Percentiles rank a stretch among this genome's conserved stretches.
Evolutionary conservation across 805 yeast genomes (phyloP).

Genomic region (Yarrowia phangngaensis): DNA sequence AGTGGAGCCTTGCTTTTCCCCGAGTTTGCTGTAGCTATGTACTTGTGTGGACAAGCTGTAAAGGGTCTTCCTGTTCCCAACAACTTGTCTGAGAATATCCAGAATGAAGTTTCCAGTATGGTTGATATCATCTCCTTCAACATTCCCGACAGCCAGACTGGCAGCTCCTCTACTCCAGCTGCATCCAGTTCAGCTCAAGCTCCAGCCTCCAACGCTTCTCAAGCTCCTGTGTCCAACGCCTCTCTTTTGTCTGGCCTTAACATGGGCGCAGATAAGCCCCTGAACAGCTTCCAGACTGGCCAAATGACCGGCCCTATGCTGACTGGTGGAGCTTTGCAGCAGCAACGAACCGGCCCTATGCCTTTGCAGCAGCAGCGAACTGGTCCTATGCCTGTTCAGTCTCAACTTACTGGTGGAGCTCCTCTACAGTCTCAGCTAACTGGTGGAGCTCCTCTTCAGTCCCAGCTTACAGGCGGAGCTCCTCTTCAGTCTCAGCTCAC

Average conservation of each 20-base stretch:
- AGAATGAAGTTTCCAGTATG: slow-evolving; percentile 81
- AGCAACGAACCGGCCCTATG: slow-evolving; percentile 29
- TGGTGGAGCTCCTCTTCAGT: slow-evolving; percentile 31
- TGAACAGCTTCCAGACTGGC: no score
- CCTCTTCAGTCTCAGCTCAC: slow-evolving; percentile 29
- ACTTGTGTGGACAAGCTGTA: slow-evolving; percentile 72
- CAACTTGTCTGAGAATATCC: slow-evolving; percentile 64
- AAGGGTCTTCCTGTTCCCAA: slow-evolving; percentile 76
- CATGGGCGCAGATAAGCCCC: neutral
- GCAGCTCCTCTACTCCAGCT: neutral
- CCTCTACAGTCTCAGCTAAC: slow-evolving; percentile 32
- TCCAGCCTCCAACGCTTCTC: slow-evolving; percentile 9
- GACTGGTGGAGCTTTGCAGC: slow-evolving; percentile 16
- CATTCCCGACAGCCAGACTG: slow-evolving; percentile 53
- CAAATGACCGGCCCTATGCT: slow-evolving; percentile 18
- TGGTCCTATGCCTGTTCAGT: slow-evolving; percentile 29
- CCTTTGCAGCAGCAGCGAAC: slow-evolving; percentile 41
- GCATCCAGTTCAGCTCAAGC: slow-evolving; percentile 5
- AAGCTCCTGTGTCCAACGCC: slow-evolving; percentile 33
- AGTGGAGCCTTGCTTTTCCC: slow-evolving; percentile 87
- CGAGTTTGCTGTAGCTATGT: slow-evolving; percentile 88
- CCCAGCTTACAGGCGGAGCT: slow-evolving; percentile 35
- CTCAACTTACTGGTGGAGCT: slow-evolving; percentile 5
- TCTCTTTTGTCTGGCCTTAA: slow-evolving; percentile 14
- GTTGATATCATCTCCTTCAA: slow-evolving; percentile 83